Conservation (phyloP, 2,329 filamentous ascomycete genomes). For the Colletotrichum lupini region DNA sequence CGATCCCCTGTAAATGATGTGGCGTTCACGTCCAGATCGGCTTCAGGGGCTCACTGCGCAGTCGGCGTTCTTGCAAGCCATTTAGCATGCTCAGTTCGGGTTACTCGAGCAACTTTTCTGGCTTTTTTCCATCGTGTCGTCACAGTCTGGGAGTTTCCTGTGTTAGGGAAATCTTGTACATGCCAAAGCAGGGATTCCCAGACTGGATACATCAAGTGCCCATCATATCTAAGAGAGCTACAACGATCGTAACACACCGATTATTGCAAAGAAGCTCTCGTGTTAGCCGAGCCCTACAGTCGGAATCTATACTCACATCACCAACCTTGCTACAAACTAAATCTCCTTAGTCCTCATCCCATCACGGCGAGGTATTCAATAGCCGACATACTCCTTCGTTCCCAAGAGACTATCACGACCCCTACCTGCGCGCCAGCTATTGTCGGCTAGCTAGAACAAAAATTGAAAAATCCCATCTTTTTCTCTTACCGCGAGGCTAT, state of each 20-base stretch:
- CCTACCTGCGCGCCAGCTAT: background rate
- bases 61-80: background rate
- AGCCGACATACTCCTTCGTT: too few relatives aligned
- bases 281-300: background rate
- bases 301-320: background rate
- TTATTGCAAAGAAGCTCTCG: background rate
- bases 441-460: background rate
- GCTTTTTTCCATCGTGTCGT: background rate
- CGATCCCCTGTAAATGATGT: background rate
- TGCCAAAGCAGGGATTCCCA: background rate
- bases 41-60: background rate
- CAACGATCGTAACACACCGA: background rate
- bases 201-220: background rate
- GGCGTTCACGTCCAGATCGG: background rate
- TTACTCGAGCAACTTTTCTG: background rate
- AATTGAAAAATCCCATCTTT: background rate
- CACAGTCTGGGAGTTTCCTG: background rate
- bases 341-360: too few relatives aligned
- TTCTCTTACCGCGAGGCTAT: background rate
- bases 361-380: too few relatives aligned
- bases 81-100: background rate
- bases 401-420: background rate
- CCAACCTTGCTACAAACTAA: background rate
- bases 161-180: background rate
- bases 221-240: background rate